Evolutionary conservation across 805 yeast genomes (phyloP).

Genomic region (Suhomyces faveliae): DNA sequence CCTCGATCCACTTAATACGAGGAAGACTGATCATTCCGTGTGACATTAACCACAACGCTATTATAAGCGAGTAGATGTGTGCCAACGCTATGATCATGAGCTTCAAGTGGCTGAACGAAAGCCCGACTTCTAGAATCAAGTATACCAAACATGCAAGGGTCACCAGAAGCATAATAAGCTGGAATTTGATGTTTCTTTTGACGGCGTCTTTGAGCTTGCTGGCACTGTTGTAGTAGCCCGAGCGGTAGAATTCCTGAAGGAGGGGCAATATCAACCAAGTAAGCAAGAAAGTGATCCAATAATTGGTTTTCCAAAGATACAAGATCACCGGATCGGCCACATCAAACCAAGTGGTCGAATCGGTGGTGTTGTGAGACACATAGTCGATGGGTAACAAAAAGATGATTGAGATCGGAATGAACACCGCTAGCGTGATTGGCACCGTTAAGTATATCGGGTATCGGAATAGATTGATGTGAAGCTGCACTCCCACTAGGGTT

Average conservation of each 20-base stretch:
- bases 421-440: conserved; percentile 58
- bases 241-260: conserved; percentile 67
- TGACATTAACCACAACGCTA: conserved; percentile 83
- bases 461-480: conserved; percentile 34
- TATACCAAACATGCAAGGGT: conserved; percentile 59
- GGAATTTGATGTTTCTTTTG: conserved; percentile 56
- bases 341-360: conserved; percentile 39
- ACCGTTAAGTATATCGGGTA: conserved; percentile 43
- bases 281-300: conserved; percentile 76
- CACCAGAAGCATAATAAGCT: conserved; percentile 51
- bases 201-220: conserved; percentile 56
- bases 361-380: conserved; percentile 48
- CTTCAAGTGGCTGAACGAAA: conserved; percentile 55
- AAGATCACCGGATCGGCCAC: conserved; percentile 47
- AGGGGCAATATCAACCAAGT: conserved; percentile 79
- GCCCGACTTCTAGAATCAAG: conserved; percentile 52
- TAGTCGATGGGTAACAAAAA: conserved; percentile 75
- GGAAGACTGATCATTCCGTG: conserved; percentile 76
- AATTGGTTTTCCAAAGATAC: conserved; percentile 68
- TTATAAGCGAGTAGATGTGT: conserved; percentile 69
- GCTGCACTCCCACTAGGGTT: conserved; percentile 33
- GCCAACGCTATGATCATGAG: conserved; percentile 71
- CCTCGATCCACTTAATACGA: conserved; percentile 42
- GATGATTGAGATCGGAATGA: conserved; percentile 72
- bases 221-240: conserved; percentile 57